Percentiles rank a stretch among this genome's conserved stretches.
Conservation (phyloP, 2,329 filamentous ascomycete species). For the Sporothrix phasma region DNA sequence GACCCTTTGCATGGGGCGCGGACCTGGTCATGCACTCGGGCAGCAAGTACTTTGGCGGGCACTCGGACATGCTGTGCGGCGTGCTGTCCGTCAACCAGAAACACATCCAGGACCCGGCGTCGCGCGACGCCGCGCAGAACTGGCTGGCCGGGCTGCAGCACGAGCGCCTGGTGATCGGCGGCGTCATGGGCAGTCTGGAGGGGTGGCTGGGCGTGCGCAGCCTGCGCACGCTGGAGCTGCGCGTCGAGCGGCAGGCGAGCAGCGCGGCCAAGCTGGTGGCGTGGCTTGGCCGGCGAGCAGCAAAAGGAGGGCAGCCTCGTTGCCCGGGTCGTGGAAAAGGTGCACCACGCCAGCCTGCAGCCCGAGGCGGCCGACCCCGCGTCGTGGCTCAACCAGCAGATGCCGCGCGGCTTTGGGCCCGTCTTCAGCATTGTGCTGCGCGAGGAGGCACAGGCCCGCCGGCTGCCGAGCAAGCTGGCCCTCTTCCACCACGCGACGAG, state of each 20-base stretch:
- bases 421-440: conserved; percentile 71
- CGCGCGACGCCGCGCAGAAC: conserved; percentile 30
- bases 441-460: conserved; percentile 48
- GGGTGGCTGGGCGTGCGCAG: conserved; percentile 86
- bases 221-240: conserved; percentile 73
- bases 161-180: conserved; percentile 70
- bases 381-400: conserved; percentile 73
- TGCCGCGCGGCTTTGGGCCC: conserved; percentile 83
- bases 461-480: conserved; percentile 64
- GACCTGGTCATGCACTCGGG: conserved; percentile 88
- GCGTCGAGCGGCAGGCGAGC: conserved; percentile 65
- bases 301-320: conserved; percentile 32
- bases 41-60: conserved; percentile 93
- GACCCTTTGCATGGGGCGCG: conserved; percentile 76
- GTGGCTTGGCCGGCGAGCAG: conserved; percentile 55
- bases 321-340: conserved; percentile 43
- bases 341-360: conserved; percentile 72
- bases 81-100: conserved; percentile 56
- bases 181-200: conserved; percentile 81
- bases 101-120: conserved; percentile 7
- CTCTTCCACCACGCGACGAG: conserved; percentile 94
- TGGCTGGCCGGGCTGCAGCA: conserved; percentile 52
- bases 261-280: conserved; percentile 59
- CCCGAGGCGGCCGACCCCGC: conserved; percentile 45
- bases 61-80: conserved; percentile 87